Evolutionary conservation across 2,329 filamentous ascomycete species (phyloP).

Genomic region (Trichothecium roseum): DNA sequence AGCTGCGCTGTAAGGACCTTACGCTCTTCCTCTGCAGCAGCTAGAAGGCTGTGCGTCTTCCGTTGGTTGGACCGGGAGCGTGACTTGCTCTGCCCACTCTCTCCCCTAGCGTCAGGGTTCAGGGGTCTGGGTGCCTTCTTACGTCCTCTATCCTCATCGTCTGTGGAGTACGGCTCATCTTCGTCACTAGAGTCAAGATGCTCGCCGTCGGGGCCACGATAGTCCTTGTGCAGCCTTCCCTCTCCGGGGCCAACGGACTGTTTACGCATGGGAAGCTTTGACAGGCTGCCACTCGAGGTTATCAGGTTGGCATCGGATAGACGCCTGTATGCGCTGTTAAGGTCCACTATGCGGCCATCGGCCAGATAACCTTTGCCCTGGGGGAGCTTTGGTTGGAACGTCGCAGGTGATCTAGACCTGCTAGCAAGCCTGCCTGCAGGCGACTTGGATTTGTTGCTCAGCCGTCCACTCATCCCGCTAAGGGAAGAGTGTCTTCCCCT

Average conservation of each 20-base stretch:
- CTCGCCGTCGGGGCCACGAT: conserved; percentile 54
- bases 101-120: conserved; percentile 27
- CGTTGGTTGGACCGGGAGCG: conserved; percentile 21
- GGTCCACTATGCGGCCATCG: conserved; percentile 53
- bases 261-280: conserved; percentile 50
- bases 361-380: conserved; percentile 39
- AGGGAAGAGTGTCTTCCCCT: conserved; percentile 30
- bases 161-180: conserved; percentile 51
- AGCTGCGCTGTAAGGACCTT: conserved; percentile 23
- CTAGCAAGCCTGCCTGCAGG: conserved; percentile 35
- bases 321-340: conserved; percentile 58
- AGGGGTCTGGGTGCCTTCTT: conserved; percentile 40
- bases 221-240: conserved; percentile 58
- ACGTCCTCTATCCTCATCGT: conserved; percentile 58
- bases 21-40: conserved; percentile 72
- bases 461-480: conserved; percentile 13
- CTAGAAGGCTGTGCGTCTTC: conserved; percentile 52
- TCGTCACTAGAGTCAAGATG: conserved; percentile 62
- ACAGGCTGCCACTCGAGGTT: conserved; percentile 51
- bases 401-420: conserved; percentile 26
- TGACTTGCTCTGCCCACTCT: conserved; percentile 21
- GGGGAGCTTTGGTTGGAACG: conserved; percentile 14
- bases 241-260: conserved; percentile 27
- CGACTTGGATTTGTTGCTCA: conserved; percentile 39
- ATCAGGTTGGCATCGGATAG: conserved; percentile 63